Evolutionary conservation across 371 early-diverging fungal species (phyloP).

Genomic region (Mortierella sp.): DNA sequence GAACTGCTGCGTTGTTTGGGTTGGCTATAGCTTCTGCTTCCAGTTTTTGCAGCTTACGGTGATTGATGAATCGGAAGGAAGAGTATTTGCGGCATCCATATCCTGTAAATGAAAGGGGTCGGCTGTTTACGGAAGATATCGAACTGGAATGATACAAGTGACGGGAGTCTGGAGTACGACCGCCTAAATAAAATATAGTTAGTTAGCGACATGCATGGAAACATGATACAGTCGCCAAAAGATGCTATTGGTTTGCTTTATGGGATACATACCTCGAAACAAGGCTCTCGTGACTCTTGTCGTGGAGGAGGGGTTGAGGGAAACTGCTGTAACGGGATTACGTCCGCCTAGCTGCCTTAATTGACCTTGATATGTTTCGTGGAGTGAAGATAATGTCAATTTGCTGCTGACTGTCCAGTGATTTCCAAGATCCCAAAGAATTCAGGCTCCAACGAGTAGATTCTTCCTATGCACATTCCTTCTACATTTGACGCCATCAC

Average conservation of each 20-base stretch:
- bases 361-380: constrained; percentile 6
- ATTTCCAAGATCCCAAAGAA: no score
- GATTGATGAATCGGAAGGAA: constrained; percentile 63
- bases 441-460: no score
- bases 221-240: background rate
- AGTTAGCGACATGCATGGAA: background rate
- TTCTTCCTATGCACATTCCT: no score
- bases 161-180: constrained; percentile 1
- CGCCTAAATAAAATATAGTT: background rate
- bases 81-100: constrained; percentile 38
- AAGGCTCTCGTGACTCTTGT: background rate
- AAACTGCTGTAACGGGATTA: constrained; percentile 1
- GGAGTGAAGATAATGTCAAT: background rate
- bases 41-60: constrained; percentile 68
- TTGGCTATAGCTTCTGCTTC: constrained; percentile 78
- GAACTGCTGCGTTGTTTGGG: constrained; percentile 71
- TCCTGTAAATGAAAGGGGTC: constrained; percentile 6
- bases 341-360: constrained; percentile 15
- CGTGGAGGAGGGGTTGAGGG: background rate
- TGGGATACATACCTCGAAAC: constrained; percentile 14
- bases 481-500: background rate
- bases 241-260: background rate
- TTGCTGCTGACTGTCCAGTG: background rate
- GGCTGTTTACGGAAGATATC: constrained; percentile 23
- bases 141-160: constrained; percentile 9